These are phyloP conservation scores for Irpex sp. DNA, from an alignment of 1,284 basidiomycete genomes.

Conservation along the genomic window DNA sequence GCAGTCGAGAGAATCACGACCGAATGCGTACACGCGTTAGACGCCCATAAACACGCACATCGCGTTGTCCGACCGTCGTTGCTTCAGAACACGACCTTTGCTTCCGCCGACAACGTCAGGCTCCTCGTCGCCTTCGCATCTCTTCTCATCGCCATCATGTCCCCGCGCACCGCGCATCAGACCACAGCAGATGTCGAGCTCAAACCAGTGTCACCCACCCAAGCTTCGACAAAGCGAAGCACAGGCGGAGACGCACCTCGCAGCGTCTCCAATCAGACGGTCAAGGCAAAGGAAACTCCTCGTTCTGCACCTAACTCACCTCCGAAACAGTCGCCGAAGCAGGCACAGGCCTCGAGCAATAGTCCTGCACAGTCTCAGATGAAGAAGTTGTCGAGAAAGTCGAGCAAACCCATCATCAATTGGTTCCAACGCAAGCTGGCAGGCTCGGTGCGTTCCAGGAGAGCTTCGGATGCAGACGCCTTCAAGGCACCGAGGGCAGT, in stretches of 20 bases:
- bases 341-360: neutral
- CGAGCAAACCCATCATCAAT: constrained; percentile 85
- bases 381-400: constrained; percentile 58
- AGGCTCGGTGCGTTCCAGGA: constrained; percentile 53
- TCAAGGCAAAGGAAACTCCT: constrained; percentile 13
- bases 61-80: constrained; percentile 9
- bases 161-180: constrained; percentile 6
- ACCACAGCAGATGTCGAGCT: constrained; percentile 10
- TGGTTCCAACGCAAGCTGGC: constrained; percentile 89
- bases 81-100: constrained; percentile 13
- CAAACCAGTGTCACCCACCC: neutral
- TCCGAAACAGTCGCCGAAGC: constrained; percentile 6
- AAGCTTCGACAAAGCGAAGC: constrained; percentile 1
- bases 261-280: constrained; percentile 9
- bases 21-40: neutral
- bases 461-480: constrained; percentile 35
- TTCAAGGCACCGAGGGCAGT: constrained; percentile 19
- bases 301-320: constrained; percentile 6
- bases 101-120: constrained; percentile 10
- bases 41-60: constrained; percentile 5
- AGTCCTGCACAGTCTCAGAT: constrained; percentile 28
- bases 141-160: constrained; percentile 2
- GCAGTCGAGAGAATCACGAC: neutral
- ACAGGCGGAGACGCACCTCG: constrained; percentile 2
- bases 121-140: neutral